Base-by-base conservation (phyloP, 1,284 basidiomycete genomes). In the Leccinum solheimii region DNA sequence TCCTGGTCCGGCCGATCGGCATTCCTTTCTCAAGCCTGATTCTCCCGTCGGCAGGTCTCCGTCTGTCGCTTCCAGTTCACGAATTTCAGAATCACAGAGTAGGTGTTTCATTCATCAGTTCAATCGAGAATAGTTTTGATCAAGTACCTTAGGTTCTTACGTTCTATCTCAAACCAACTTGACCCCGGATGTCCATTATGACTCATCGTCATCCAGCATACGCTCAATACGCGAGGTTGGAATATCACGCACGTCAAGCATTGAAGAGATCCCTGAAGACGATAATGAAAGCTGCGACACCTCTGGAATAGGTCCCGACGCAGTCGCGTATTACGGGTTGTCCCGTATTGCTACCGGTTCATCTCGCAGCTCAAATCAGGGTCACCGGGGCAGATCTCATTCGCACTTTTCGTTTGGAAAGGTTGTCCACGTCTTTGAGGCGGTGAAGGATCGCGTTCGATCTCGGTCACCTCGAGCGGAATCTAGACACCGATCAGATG, bases 391-490 rank as follows among this genome's bases (percentile, higher is more conserved):
- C 40, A 68, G 79, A 54, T 77, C 77, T 21, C 64, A 67, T 60
- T 75, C 78, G 38, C 72, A 76, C 11, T 78, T 80, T 64, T 77
- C 76, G 3, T 70, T 81, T 38, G 71, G 75, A 36, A 75, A 70
- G 23, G 73, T 78, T 30, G 72, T 74, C 10, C 73, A 69, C 19
- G 74, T 73, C 54, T 68, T 81, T 51, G 80, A 79, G 51, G 76
- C 74, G 5, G 75, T 79, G 56, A 78, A 77, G 61, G 77, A 80
- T 43, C 75, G 74, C 7, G 49, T 82, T 52, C 75, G 80, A 16
- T 81, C 81, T 10, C 76, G 68, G 32, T 81, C 79, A 6, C 77
- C 78, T 10, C 63, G 66, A 43, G 57, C 60, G 13, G 58, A 45
- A 38, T 67, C 70, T 40, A 48, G 43, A 34, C 38, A 60, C 26